These are phyloP conservation scores for Mycena epipterygia DNA, from an alignment of 768 basidiomycete species.

Conservation along the genomic window DNA sequence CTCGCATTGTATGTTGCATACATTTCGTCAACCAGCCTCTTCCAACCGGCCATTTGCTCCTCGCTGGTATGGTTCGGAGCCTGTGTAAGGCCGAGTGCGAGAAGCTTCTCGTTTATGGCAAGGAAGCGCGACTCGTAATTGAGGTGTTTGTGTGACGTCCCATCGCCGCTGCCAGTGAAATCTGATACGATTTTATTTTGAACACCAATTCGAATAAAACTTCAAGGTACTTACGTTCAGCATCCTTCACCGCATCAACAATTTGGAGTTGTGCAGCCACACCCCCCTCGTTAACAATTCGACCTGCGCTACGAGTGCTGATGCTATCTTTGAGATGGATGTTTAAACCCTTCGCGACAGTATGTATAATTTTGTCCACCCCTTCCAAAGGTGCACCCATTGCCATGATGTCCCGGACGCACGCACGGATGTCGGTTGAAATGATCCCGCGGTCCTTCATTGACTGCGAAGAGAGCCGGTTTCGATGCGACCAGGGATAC, in stretches of 20 bases:
- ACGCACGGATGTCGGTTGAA: conserved; percentile 6
- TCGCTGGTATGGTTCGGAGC: conserved; percentile 29
- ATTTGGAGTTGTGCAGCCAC: conserved; percentile 38
- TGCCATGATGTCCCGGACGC: conserved; percentile 24
- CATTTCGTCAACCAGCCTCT: conserved; percentile 13
- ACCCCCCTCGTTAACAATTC: conserved; percentile 38
- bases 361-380: conserved; percentile 15
- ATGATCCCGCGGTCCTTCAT: conserved; percentile 21
- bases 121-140: conserved; percentile 28
- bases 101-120: background rate
- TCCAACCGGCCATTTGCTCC: conserved; percentile 27
- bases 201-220: background rate
- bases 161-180: conserved; percentile 30
- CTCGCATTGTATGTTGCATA: conserved; percentile 19
- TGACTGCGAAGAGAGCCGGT: background rate
- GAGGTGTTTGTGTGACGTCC: conserved; percentile 33
- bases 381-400: conserved; percentile 2
- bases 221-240: conserved; percentile 25
- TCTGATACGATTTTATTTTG: background rate
- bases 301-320: conserved; percentile 31
- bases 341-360: conserved; percentile 12
- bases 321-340: conserved; percentile 14
- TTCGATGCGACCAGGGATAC: conserved; percentile 1
- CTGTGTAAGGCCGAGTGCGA: conserved; percentile 3
- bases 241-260: conserved; percentile 24